Percentiles rank a stretch among this genome's conserved stretches.
Evolutionary conservation across 164 flowering plant species (phyloP).

Genomic region (Cinnamomum chago): DNA sequence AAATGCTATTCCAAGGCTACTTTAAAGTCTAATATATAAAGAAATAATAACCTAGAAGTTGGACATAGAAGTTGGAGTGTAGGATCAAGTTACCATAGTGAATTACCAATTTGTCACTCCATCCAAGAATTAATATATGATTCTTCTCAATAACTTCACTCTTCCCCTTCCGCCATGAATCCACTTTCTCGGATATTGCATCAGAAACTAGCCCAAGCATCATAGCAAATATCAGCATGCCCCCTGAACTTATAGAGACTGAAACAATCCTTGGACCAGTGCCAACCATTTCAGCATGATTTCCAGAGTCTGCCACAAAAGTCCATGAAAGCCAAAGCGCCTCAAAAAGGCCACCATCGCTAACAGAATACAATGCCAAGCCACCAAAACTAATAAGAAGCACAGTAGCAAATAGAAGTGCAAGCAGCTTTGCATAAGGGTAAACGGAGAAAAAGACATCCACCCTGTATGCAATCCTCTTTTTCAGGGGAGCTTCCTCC

Average conservation of each 20-base stretch:
- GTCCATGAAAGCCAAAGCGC: conserved; percentile 97
- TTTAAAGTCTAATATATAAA: neutral
- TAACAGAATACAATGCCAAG: conserved; percentile 81
- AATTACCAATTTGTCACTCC: conserved; percentile 96
- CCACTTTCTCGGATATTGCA: conserved; percentile 92
- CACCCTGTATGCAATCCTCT: conserved; percentile 79
- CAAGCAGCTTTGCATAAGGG: conserved; percentile 90
- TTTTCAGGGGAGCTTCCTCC: conserved; percentile 87
- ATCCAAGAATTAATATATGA: conserved; percentile 88
- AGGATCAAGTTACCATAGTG: neutral
- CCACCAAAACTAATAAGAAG: conserved; percentile 90
- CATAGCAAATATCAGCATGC: conserved; percentile 97
- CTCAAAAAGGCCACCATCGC: conserved; percentile 66
- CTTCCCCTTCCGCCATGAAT: conserved; percentile 85
- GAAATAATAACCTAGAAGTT: neutral
- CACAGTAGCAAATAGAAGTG: conserved; percentile 85
- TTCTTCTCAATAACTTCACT: conserved; percentile 92
- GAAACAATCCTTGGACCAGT: conserved; percentile 80
- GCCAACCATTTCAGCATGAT: conserved; percentile 86
- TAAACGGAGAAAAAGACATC: conserved; percentile 89
- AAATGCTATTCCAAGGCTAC: neutral
- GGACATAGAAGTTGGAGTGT: neutral
- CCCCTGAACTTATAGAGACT: conserved; percentile 82
- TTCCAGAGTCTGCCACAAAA: conserved; percentile 90
- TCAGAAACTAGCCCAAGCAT: conserved; percentile 98